Conservation (phyloP, 495 filamentous ascomycete genomes). For the Tuber magnatum region DNA sequence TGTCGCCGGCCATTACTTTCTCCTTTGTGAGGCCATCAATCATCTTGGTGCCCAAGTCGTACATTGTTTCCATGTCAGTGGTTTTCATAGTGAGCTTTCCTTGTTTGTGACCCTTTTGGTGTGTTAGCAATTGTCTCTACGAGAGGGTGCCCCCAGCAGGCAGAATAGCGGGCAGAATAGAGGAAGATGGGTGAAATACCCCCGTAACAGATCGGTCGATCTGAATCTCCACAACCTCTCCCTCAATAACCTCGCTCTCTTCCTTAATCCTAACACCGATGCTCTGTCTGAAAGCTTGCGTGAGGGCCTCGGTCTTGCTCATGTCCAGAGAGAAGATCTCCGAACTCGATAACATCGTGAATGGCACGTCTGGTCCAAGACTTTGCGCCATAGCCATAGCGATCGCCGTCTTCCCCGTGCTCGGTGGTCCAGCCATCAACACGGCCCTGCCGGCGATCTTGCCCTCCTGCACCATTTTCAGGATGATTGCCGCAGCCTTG, state of each 20-base stretch:
- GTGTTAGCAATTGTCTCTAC: slow-evolving; percentile 11
- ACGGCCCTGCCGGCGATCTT: slow-evolving; percentile 96
- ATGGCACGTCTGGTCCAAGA: slow-evolving; percentile 85
- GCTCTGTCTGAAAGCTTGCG: slow-evolving; percentile 93
- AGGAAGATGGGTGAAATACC: slow-evolving; percentile 45
- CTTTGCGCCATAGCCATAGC: slow-evolving; percentile 99
- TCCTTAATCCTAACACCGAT: slow-evolving; percentile 97
- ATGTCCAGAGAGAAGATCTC: slow-evolving; percentile 98
- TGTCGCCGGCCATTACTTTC: slow-evolving; percentile 94
- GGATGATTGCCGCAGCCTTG: slow-evolving; percentile 87
- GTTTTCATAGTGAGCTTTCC: slow-evolving; percentile 99
- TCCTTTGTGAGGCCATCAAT: slow-evolving; percentile 99
- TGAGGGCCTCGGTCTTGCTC: slow-evolving; percentile 96
- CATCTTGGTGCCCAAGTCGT: slow-evolving; percentile 99
- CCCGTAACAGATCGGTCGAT: slow-evolving; percentile 96
- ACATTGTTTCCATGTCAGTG: slow-evolving; percentile 98
- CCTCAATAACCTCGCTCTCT: slow-evolving; percentile 97
- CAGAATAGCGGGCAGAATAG: not conserved
- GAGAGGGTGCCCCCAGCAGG: not conserved
- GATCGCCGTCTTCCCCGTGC: slow-evolving; percentile 96
- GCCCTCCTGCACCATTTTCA: slow-evolving; percentile 97
- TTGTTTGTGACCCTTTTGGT: slow-evolving; percentile 70
- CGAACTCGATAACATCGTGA: slow-evolving; percentile 87
- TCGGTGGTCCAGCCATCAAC: slow-evolving; percentile 90
- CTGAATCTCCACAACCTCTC: slow-evolving; percentile 98